Percentiles rank a stretch among this genome's conserved stretches.
Evolutionary conservation across 1,284 basidiomycete genomes (phyloP).

Genomic region (Pascua sp.): DNA sequence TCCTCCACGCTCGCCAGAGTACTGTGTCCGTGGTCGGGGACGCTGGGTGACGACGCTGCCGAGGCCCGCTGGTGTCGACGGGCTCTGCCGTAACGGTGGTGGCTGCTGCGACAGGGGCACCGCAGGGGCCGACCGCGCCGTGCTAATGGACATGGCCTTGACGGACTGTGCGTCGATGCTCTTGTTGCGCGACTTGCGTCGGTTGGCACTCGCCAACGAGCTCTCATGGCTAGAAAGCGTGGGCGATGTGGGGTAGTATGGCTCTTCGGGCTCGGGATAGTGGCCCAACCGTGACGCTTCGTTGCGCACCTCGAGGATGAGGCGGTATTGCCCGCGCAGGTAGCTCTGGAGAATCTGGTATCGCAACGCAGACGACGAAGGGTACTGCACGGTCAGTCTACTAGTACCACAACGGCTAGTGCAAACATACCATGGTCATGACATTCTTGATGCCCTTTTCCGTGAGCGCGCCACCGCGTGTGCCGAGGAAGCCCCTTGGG

Average conservation of each 20-base stretch:
- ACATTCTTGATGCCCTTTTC: conserved; percentile 81
- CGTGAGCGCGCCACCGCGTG: conserved; percentile 66
- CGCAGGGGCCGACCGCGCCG: conserved; percentile 14
- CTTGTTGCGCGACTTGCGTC: conserved; percentile 1
- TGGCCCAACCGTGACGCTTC: conserved; percentile 36
- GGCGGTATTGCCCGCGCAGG: conserved; percentile 53
- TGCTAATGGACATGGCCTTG: conserved; percentile 20
- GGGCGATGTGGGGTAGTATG: conserved; percentile 14
- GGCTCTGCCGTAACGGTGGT: conserved; percentile 31
- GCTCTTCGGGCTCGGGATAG: conserved; percentile 37
- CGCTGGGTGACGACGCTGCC: conserved; percentile 14
- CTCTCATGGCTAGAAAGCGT: conserved; percentile 27
- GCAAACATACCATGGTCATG: conserved; percentile 68
- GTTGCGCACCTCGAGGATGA: conserved; percentile 38
- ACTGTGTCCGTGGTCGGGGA: conserved; percentile 38
- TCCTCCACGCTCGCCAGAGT: conserved; percentile 34
- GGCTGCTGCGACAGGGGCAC: conserved; percentile 1
- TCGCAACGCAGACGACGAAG: conserved; percentile 54
- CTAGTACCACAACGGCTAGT: neutral
- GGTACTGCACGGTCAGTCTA: conserved; percentile 44
- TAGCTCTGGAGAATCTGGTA: conserved; percentile 54
- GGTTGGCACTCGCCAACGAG: neutral
- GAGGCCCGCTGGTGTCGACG: conserved; percentile 40
- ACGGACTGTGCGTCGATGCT: conserved; percentile 19
- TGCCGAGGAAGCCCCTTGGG: conserved; percentile 49